Evolutionary conservation across 257 asterid genomes (phyloP), one percentile per base, ranked within the genome.

Genomic region (Voacanga thouarsii): DNA sequence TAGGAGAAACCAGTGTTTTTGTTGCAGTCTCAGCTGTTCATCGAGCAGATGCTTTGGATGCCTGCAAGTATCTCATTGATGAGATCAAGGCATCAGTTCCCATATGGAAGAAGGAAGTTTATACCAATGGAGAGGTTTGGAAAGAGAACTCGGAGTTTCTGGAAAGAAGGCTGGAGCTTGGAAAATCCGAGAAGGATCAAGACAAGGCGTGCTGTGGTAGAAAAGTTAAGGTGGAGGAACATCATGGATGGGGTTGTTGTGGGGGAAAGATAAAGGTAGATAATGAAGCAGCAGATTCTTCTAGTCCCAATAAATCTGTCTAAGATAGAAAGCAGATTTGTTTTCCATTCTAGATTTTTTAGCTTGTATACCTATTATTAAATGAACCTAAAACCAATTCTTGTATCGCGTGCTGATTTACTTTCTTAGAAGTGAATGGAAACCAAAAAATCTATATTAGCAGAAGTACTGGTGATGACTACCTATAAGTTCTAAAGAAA

Each of bases 21-120:
- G 84, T 96, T 70, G 98, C 97, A 11, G 78, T 83, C 57, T 96
- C 99, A 0, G 66, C 97, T 4, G 96, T 89, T 69, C 99, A 96
- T 51, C 87, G 98, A 41, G 91, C 82, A 12, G 99, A 96, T 73
- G 88, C 94, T 23, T 77, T 96, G 93, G 96, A 89, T 82, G 98
- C 97, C 30, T 96, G 98, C 77, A 84, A 92, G 74, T 96, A 88
- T 71, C 75, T 93, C 81, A 96, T 96, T 12, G 98, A 96, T 74
- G 99, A 96, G 87, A 86, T 96, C 12, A 93, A 96, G 90, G 97
- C 97, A 18, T 86, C 90, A 0, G 99, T 96, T 74, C 99, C 98
- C 0, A 89, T 93, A 74, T 96, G 99, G 98, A 96, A 96, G 97
- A 93, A 96, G 82, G 98, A 96, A 84, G 96, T 96, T 75, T 96